These are phyloP conservation scores for Phytopythium oedochilum DNA, from an alignment of 352 stramenopile genomes.

Conservation along the genomic window DNA sequence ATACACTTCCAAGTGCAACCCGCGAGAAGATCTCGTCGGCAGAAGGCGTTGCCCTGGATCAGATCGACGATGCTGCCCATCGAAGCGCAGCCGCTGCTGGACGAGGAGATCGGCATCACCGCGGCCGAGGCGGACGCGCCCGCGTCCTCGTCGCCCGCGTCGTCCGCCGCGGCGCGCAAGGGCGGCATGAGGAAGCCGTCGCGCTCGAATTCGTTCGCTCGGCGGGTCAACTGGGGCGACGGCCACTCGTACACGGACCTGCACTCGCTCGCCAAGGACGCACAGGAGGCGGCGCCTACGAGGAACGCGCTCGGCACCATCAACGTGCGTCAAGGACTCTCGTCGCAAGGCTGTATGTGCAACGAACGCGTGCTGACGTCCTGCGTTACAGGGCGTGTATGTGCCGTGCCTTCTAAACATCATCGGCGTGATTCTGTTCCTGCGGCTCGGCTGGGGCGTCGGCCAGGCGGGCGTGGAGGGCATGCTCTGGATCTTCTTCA, in stretches of 20 bases:
- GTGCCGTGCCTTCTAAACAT: conserved; percentile 90
- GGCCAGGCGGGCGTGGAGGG: conserved; percentile 76
- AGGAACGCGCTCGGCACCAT: conserved; percentile 36
- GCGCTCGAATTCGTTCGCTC: neutral
- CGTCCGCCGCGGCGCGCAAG: neutral
- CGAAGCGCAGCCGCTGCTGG: conserved; percentile 35
- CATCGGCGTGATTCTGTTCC: conserved; percentile 88
- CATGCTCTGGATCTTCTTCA: conserved; percentile 69
- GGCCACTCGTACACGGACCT: conserved; percentile 39
- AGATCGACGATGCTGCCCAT: conserved; percentile 15
- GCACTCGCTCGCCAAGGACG: conserved; percentile 19
- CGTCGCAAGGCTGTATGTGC: neutral
- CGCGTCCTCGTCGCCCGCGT: neutral
- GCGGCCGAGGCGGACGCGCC: conserved; percentile 1
- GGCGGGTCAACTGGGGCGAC: neutral
- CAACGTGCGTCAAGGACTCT: conserved; percentile 31
- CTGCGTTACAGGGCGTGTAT: conserved; percentile 54
- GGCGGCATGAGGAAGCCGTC: conserved; percentile 2
- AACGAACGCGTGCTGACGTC: neutral
- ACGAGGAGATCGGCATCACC: conserved; percentile 22
- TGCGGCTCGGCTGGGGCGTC: conserved; percentile 81
- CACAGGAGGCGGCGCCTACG: conserved; percentile 1
- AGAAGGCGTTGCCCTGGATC: too few relatives aligned
- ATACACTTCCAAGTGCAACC: too few relatives aligned
- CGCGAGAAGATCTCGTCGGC: too few relatives aligned